These are phyloP conservation scores for Xanthoconium stramineum DNA, from an alignment of 768 basidiomycete genomes.

Conservation along the genomic window DNA sequence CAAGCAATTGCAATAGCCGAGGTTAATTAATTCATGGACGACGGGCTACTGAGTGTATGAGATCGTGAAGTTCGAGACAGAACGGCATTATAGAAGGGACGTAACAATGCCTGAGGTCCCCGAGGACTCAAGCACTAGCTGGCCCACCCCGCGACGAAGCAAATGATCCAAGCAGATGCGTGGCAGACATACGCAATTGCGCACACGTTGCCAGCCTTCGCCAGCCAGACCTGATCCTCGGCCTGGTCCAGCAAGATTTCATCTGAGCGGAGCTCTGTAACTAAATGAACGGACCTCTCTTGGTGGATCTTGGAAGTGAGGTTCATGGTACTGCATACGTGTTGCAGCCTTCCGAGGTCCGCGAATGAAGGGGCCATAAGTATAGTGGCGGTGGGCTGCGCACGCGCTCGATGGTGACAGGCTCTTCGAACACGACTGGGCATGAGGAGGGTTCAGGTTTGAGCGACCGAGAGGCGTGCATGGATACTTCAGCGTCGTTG, in stretches of 20 bases:
- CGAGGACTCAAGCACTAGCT: slow-evolving; percentile 15
- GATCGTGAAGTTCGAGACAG: slow-evolving; percentile 22
- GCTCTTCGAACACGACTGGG: slow-evolving; percentile 31
- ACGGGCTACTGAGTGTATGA: slow-evolving; percentile 21
- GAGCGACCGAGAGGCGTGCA: neutral
- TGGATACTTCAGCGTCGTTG: slow-evolving; percentile 8
- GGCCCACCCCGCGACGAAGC: slow-evolving; percentile 24
- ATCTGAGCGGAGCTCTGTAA: slow-evolving; percentile 30
- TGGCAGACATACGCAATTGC: slow-evolving; percentile 24
- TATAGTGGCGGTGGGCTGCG: slow-evolving; percentile 46
- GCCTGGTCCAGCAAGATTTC: slow-evolving; percentile 29
- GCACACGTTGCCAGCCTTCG: slow-evolving; percentile 25
- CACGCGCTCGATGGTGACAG: slow-evolving; percentile 8
- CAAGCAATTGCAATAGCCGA: slow-evolving; percentile 30
- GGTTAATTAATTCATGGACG: slow-evolving; percentile 32
- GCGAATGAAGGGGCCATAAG: slow-evolving; percentile 14
- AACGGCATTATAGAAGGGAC: slow-evolving; percentile 25
- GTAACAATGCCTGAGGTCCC: slow-evolving; percentile 30
- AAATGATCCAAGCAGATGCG: slow-evolving; percentile 16
- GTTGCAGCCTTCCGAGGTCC: slow-evolving; percentile 20
- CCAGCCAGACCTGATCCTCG: slow-evolving; percentile 33
- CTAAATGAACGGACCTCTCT: slow-evolving; percentile 30
- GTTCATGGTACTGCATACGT: slow-evolving; percentile 21
- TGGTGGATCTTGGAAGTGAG: slow-evolving; percentile 29
- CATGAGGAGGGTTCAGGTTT: slow-evolving; percentile 3